Evolutionary conservation across 257 asterid genomes (phyloP).

Genomic region (Solanum habrochaites): DNA sequence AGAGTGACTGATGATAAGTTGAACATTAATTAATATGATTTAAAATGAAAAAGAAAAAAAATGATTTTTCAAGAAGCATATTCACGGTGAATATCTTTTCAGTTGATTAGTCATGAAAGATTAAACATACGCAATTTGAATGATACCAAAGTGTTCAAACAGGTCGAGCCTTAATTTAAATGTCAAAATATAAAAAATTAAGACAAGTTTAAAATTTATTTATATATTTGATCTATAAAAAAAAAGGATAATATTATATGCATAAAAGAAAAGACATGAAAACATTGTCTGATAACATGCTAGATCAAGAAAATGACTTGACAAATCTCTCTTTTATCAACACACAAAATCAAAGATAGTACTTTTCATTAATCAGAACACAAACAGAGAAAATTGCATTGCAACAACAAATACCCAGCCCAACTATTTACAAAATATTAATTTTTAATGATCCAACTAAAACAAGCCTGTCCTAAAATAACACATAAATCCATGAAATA

Average conservation of each 20-base stretch:
- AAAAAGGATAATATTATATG: neutral
- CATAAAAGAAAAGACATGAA: neutral
- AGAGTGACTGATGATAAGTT: neutral
- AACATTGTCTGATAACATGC: neutral
- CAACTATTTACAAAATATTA: neutral
- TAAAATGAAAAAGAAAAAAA: no score
- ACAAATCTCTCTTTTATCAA: neutral
- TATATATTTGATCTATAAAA: neutral
- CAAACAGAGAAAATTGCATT: neutral
- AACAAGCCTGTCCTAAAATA: neutral
- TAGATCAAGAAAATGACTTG: neutral
- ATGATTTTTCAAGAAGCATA: no score
- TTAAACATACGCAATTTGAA: neutral
- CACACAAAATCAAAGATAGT: neutral
- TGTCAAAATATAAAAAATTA: neutral
- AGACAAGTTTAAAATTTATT: no score
- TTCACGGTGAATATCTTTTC: neutral
- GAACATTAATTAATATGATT: no score
- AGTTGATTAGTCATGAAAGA: fast-evolving
- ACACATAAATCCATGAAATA: neutral
- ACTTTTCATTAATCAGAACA: neutral
- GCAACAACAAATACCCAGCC: neutral
- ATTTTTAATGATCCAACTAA: neutral
- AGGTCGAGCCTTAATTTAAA: neutral
- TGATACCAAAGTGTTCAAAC: neutral